Base-by-base conservation (phyloP, 768 basidiomycete species). In the Pleurotus tuoliensis region DNA sequence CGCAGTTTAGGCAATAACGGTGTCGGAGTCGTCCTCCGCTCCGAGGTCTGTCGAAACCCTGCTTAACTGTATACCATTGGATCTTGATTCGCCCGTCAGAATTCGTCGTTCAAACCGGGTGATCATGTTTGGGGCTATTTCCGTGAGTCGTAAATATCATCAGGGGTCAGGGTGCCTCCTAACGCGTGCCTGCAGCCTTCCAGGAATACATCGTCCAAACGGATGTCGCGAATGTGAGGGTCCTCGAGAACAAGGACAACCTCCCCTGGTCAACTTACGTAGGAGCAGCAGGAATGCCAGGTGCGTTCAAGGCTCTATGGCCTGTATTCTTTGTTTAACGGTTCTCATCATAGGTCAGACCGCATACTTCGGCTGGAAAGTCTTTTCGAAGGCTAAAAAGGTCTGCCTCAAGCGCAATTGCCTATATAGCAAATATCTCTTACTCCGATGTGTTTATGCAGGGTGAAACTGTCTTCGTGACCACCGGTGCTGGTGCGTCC, bases 221-320 rank as follows among this genome's bases (percentile, higher is more conserved):
- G 15, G 50, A 57, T 47, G 15, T 62, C 12, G 37, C 47, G 24
- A 49, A 41, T 41, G 41, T 63, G 55, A 37, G 30, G 3, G 55
- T 72, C 6, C 58, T 79, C 18, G 60, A 75, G 27, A 75, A 76
- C 59, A 61, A 70, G 51, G 64, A 74, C 37, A 69, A 70, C 15
- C 58, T 79, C 5, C 75, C 78, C 6, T 79, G 75, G 76, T 67
- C 69, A 0, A 61, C 58, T 3, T 76, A 68, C 59, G 61, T 78
- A 39, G 77, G 79, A 3, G 69, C 71, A 0, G 65, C 69, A 1
- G 77, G 78, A 13, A 76, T 63, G 61, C 51, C 62, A 43, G 61
- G 63, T 62, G 20, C 9, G 55, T 55, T 22, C 50, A 2, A 56
- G 53, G 20, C 55, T 39, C 20, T 43, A 59, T 15, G 47, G 58